Evolutionary conservation across 768 basidiomycete genomes (phyloP), one percentile per base, ranked within the genome.

Genomic region (Lactarius evosmus): DNA sequence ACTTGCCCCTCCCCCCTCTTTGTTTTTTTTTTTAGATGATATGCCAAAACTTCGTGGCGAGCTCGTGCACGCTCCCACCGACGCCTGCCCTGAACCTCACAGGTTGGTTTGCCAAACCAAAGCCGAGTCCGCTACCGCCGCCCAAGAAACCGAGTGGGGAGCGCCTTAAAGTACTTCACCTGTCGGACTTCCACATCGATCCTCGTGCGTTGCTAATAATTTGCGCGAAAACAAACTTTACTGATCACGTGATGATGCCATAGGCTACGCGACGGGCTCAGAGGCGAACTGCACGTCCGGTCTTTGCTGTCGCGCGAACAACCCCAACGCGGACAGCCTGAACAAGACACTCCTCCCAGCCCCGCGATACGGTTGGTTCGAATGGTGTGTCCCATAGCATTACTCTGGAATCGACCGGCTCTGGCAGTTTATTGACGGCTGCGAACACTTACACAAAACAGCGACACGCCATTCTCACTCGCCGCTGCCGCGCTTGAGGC

Each of bases 101-200:
- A 1, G 75, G 75, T 14, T 91, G 89, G 86, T 92, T 91, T 74
- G 77, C 82, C 32, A 91, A 89, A 72, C 87, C 88, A 3, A 92
- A 91, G 71, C 89, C 89, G 1, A 79, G 80, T 32, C 85, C 85
- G 4, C 79, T 86, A 14, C 87, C 87, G n/a, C 65, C 77, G 9
- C 78, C 79, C 0, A 87, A 80, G 72, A 78, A 79, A 71, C 80
- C 81, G 17, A 88, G 83, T 50, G 88, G 88, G 14, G 74, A 88
- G 69, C 78, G 83, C 40, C 75, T 90, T 49, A 90, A 88, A 71
- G 84, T 91, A 0, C 73, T 92, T 62, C 90, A 91, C 71, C 61
- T 92, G n/a, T 89, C 88, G 1, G 89, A 91, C 70, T 78, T 89
- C 61, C 90, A 91, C 72, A 74, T 92, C 56, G 89, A 91, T 72